Evolutionary conservation across 1,284 basidiomycete genomes (phyloP), one percentile per base, ranked within the genome.

Genomic region (Afroboletus lepidellus): DNA sequence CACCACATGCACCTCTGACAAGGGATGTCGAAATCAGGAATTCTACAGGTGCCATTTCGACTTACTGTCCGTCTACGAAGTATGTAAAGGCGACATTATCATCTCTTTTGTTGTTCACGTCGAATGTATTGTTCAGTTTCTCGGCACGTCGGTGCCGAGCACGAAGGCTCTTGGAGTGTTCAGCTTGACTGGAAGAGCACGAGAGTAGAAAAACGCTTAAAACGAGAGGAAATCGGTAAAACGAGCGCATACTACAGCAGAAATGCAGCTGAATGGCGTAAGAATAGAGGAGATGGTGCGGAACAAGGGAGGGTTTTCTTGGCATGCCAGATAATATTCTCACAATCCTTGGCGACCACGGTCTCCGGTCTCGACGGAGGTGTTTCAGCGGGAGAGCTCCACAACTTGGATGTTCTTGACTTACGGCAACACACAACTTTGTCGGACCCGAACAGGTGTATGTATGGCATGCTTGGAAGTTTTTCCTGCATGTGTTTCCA

Each of bases 1-100:
- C 12, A 15, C 65, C 69, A 41, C 65, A 70, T 4, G 69, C 64
- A 44, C 66, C 69, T 53, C 67, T 66, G 46, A 43, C 32, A 34
- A 48, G 29, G 6, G 16, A 36, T 16, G 34, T 23, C 15, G 16
- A 20, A 9, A 29, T 52, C 32, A 50, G 24, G 24, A 29, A 51
- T 30, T n/a, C 43, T 44, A n/a, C 3, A 42, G 8, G 23, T 21
- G 33, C 7, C 12, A 8, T 25, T 20, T 4, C 42, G 5, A 56
- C 65, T 55, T 32, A 70, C 65, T 13, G 42, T 50, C 65, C 65
- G 33, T 63, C 63, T 1, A 5, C 3, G 25, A 68, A 66, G 41
- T 62, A 69, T 53, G 65, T 70, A 25, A 70, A 64, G 30, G 25
- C 20, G 32, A 12, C 59, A 27, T 54, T 57, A 41, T 33, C 18